Percentiles rank a stretch among this genome's conserved stretches.
phyloP scores from a whole-genome alignment of 768 basidiomycete species.

The Mycena polygramma region DNA sequence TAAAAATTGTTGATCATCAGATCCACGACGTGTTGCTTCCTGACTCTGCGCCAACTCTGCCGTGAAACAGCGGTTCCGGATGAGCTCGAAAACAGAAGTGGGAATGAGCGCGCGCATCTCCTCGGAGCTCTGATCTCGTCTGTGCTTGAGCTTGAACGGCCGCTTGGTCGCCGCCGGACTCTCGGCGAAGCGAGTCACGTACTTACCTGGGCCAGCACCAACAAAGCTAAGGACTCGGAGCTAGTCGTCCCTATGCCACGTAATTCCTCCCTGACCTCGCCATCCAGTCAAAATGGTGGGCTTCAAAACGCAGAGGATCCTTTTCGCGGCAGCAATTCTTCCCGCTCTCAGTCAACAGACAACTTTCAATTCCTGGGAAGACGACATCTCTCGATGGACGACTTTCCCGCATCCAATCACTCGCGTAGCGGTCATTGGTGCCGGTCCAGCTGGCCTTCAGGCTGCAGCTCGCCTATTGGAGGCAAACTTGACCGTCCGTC shows the following conservation, averaged over 20 bases:
- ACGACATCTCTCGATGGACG: constrained; percentile 12
- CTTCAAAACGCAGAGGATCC: neutral
- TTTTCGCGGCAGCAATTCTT: neutral
- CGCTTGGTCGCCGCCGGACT: too few species aligned
- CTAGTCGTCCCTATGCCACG: neutral
- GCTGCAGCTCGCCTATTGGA: constrained; percentile 29
- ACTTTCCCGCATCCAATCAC: constrained; percentile 18
- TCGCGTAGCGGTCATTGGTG: constrained; percentile 29
- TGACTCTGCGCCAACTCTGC: too few species aligned
- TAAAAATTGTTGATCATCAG: too few species aligned
- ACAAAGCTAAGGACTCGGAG: too few species aligned
- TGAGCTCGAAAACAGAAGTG: too few species aligned
- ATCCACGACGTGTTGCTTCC: too few species aligned
- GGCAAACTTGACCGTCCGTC: constrained; percentile 33
- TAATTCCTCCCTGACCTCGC: neutral
- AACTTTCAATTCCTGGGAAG: neutral
- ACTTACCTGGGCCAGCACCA: too few species aligned
- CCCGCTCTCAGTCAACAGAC: neutral
- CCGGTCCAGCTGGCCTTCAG: constrained; percentile 35
- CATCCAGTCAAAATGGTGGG: neutral
- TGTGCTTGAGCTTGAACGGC: too few species aligned
- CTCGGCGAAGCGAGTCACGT: too few species aligned
- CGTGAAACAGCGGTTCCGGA: too few species aligned
- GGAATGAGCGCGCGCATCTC: too few species aligned
- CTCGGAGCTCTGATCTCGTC: too few species aligned